These are phyloP conservation scores for Trichoderma koningiopsis DNA, from an alignment of 2,329 filamentous ascomycete genomes.

Conservation along the genomic window DNA sequence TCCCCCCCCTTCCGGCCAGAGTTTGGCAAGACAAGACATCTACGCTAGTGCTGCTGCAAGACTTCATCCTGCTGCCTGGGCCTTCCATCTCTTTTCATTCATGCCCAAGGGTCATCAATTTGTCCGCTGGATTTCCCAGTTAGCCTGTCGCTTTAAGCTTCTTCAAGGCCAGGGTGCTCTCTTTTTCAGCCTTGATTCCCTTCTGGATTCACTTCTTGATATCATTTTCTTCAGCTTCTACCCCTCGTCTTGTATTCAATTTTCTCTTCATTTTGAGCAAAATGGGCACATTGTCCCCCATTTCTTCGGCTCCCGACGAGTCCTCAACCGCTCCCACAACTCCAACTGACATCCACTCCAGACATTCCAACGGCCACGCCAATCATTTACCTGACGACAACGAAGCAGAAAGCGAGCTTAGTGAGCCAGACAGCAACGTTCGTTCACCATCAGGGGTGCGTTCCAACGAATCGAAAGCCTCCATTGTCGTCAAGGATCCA, in stretches of 20 bases:
- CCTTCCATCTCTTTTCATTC: background rate
- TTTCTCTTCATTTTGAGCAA: background rate
- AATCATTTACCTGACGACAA: slow-evolving; percentile 41
- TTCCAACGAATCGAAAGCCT: slow-evolving; percentile 50
- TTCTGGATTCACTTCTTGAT: background rate
- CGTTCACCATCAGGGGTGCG: slow-evolving; percentile 43
- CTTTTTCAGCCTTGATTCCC: background rate
- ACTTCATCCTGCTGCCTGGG: background rate
- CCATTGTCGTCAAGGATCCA: slow-evolving; percentile 55
- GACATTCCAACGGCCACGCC: slow-evolving; percentile 36
- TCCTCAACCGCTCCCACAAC: slow-evolving; percentile 14
- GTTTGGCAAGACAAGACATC: background rate
- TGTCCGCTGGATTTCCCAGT: background rate
- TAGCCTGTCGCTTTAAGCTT: background rate
- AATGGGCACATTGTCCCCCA: background rate
- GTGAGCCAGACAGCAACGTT: slow-evolving; percentile 42
- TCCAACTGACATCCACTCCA: slow-evolving; percentile 33
- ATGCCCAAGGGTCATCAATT: background rate
- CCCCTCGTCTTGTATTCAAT: background rate
- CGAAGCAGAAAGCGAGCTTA: slow-evolving; percentile 50
- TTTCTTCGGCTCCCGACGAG: slow-evolving; percentile 7
- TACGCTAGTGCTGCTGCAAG: background rate
- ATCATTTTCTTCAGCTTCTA: background rate
- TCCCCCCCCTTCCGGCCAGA: background rate
- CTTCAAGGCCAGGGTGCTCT: background rate